A percentile compares a stretch with the other conserved stretches of the same genome.
phyloP scores from a whole-genome alignment of 176 grass and related monocot genomes.

The Chrysopogon serrulatus region DNA sequence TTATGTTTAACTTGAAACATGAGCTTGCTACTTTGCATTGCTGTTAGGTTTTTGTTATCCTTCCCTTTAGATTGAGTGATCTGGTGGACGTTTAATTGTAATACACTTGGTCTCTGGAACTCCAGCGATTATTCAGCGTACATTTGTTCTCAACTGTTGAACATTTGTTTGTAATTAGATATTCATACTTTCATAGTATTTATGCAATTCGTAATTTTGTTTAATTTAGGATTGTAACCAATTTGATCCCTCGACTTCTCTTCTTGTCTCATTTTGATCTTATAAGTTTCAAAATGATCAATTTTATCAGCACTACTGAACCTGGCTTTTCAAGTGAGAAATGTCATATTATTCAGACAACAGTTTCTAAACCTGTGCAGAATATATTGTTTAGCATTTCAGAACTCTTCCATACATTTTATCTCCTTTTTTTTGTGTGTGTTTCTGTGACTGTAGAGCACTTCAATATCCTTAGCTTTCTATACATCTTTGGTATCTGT shows the following conservation, averaged over 20 bases:
- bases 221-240: background rate
- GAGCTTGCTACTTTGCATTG: background rate
- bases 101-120: background rate
- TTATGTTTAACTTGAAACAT: conserved; percentile 11
- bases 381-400: conserved; percentile 21
- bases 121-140: background rate
- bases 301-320: conserved; percentile 1
- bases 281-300: background rate
- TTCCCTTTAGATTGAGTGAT: background rate
- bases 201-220: background rate
- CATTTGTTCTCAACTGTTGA: conserved; percentile 1
- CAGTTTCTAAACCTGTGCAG: background rate
- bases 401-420: conserved; percentile 23
- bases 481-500: conserved; percentile 18
- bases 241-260: background rate
- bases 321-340: conserved; percentile 14
- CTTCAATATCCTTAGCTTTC: conserved; percentile 16
- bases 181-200: conserved; percentile 1
- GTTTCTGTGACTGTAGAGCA: background rate
- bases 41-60: conserved; percentile 11
- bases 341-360: background rate
- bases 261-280: background rate
- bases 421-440: background rate
- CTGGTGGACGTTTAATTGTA: background rate
- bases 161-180: background rate